These are phyloP conservation scores for Rhytidiadelphus loreus DNA, from an alignment of 225 moss, liverwort and hornwort species.

Conservation along the genomic window DNA sequence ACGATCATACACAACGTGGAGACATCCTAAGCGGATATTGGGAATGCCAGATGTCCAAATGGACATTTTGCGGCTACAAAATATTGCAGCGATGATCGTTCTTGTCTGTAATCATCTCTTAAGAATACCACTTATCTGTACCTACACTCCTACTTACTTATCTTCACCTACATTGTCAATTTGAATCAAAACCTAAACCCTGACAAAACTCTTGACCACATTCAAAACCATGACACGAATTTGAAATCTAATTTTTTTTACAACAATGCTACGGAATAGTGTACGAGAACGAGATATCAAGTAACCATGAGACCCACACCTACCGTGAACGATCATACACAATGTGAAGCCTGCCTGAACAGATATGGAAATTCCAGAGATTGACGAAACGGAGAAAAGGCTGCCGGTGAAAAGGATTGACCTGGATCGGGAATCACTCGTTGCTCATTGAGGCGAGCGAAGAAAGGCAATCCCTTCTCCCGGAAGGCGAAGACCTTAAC, in stretches of 20 bases:
- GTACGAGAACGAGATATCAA: background rate
- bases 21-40: background rate
- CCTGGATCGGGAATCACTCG: background rate
- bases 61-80: background rate
- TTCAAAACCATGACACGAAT: background rate
- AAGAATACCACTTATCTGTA: background rate
- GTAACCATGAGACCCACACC: background rate
- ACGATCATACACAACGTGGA: background rate
- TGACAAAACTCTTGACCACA: background rate
- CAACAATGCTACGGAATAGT: background rate
- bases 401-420: background rate
- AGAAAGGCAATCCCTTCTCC: conserved; percentile 29
- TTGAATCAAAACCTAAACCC: background rate
- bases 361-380: background rate
- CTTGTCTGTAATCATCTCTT: background rate
- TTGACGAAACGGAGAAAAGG: background rate
- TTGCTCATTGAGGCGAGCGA: conserved; percentile 7
- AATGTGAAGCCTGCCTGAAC: background rate
- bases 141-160: background rate
- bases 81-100: background rate
- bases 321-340: background rate
- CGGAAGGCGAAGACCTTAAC: conserved; percentile 24
- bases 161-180: background rate
- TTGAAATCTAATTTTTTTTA: background rate
- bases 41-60: background rate